Evolutionary conservation across 148 eudicot species (phyloP), one percentile per base, ranked within the genome.

Genomic region (Rhododendron kiyosumense): DNA sequence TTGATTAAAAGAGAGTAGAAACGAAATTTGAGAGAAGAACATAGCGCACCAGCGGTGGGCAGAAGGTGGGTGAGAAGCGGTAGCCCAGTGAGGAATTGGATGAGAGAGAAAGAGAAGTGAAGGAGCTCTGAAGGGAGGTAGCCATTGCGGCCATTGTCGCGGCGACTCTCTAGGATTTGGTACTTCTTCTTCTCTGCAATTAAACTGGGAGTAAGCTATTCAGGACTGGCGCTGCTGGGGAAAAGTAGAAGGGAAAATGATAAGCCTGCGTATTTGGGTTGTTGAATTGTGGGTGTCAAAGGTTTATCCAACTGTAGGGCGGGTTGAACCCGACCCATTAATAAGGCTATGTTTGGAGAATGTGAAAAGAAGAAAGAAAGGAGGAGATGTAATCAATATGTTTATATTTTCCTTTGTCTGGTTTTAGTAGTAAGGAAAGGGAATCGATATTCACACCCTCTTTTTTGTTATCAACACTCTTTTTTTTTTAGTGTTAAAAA

Each of bases 1-100:
- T 61, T 32, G 24, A 30, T 65, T 83, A 45, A 10, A 78, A 43
- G 81, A 24, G 8, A 45, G n/a, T 61, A 78, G 52, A 49, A 80
- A 2, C 18, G 20, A 87, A 74, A 26, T 51, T 14, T 15, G 61
- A 45, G 32, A 78, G 45, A 61, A 78, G 49, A 48, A 38, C 18
- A 26, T 0, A 15, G 63, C 78, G 41, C 85, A 93, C 94, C 91
- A 84, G 86, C 45, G 94, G 88, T 1, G 49, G 49, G 49, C 49
- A 46, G 73, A 92, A 57, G 86, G 92, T 8, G 32, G 81, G 91
- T 45, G 92, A 90, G 84, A 96, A 73, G 81, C 94, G 94, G 83
- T 93, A 94, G 46, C 98, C 98, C 2, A 92, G 85, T 51, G 94
- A 93, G 43, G 97, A 94, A 85, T 89, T 95, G 52, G 98, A 88